These are phyloP conservation scores for Dictyostelium purpureum DNA, from an alignment of 78 protist genomes.

Conservation along the genomic window DNA sequence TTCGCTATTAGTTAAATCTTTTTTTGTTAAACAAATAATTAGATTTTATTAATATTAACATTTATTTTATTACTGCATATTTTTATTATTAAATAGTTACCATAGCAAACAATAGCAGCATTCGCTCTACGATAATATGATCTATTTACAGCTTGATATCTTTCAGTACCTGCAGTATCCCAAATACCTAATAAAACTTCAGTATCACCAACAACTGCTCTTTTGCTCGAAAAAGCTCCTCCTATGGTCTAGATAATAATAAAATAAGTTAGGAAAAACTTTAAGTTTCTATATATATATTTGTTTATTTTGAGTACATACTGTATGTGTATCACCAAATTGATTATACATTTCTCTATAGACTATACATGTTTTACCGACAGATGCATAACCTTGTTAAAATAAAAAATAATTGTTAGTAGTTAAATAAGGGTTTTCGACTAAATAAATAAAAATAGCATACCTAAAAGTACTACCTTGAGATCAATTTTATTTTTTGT, in stretches of 20 bases:
- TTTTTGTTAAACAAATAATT: background rate
- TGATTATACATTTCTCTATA: background rate
- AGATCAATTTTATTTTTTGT: conserved; percentile 13
- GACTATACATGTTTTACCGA: conserved; percentile 56
- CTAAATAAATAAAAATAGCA: no score
- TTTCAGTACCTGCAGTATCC: conserved; percentile 70
- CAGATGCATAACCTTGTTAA: conserved; percentile 1
- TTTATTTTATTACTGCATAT: background rate
- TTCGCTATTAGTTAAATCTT: conserved; percentile 35
- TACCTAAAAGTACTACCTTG: conserved; percentile 4
- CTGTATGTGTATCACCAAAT: conserved; percentile 51
- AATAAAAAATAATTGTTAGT: no score
- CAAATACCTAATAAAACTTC: conserved; percentile 55
- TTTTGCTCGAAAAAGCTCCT: conserved; percentile 50
- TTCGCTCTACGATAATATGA: conserved; percentile 71
- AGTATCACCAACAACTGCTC: background rate
- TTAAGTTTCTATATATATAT: background rate
- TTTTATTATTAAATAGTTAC: background rate
- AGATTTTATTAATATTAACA: background rate
- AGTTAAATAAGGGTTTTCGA: no score
- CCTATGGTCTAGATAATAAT: conserved; percentile 23
- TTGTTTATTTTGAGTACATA: background rate
- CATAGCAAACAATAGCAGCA: conserved; percentile 75
- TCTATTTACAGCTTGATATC: conserved; percentile 69
- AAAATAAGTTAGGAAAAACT: background rate